A percentile compares a stretch with the other conserved stretches of the same genome.
Conservation (phyloP, 2,329 filamentous ascomycete genomes). For the Talaromyces albobiverticillius region DNA sequence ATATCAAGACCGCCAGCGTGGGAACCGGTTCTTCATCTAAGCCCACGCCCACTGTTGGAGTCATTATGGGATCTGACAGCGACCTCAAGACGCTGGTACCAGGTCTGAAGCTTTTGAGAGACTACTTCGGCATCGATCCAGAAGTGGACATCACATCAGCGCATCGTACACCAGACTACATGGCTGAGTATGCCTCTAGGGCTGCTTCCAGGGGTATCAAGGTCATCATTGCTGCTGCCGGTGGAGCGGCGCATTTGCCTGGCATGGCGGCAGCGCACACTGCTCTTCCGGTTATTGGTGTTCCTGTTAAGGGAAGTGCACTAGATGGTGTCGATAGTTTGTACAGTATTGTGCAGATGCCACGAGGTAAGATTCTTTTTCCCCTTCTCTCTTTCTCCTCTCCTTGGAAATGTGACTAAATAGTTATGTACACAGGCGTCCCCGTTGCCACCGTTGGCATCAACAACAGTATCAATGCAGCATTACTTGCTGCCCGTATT, state of each 20-base stretch:
- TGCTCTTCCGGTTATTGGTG: slow-evolving; percentile 70
- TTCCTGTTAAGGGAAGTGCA: slow-evolving; percentile 71
- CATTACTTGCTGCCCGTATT: slow-evolving; percentile 67
- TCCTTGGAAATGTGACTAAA: too few species aligned
- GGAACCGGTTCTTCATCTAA: slow-evolving; percentile 30
- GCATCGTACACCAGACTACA: slow-evolving; percentile 68
- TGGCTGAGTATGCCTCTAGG: slow-evolving; percentile 64
- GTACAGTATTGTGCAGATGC: slow-evolving; percentile 75
- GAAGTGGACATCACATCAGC: slow-evolving; percentile 48
- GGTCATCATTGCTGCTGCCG: slow-evolving; percentile 73
- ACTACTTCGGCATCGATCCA: slow-evolving; percentile 42
- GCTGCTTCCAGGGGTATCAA: slow-evolving; percentile 66
- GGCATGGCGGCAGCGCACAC: slow-evolving; percentile 74
- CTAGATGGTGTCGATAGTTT: slow-evolving; percentile 70
- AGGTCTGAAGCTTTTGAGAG: slow-evolving; percentile 42
- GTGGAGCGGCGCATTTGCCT: slow-evolving; percentile 69
- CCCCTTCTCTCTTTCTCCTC: background rate
- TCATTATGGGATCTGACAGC: slow-evolving; percentile 51
- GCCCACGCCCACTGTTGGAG: slow-evolving; percentile 39
- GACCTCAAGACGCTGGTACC: slow-evolving; percentile 45
- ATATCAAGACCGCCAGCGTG: slow-evolving; percentile 32
- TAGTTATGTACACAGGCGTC: slow-evolving; percentile 51
- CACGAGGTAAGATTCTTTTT: slow-evolving; percentile 46
- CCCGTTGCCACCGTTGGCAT: slow-evolving; percentile 75
- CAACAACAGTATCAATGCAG: slow-evolving; percentile 77